Evolutionary conservation across 768 basidiomycete genomes (phyloP).

Genomic region (Pleurotus salmoneostramineus): DNA sequence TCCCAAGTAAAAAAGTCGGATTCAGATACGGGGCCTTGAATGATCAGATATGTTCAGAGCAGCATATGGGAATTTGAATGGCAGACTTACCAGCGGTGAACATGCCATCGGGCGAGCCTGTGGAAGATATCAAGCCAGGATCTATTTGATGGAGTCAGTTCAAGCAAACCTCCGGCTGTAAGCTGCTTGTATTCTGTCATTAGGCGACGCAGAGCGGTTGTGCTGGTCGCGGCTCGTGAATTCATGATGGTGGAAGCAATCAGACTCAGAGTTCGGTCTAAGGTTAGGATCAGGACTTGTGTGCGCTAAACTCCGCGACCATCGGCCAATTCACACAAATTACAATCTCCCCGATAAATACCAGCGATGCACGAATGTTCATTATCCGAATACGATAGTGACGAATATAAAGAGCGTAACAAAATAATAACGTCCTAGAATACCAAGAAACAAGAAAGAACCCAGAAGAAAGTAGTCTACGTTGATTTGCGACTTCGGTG

Average conservation of each 20-base stretch:
- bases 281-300: background rate
- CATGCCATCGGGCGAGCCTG: slow-evolving; percentile 91
- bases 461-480: slow-evolving; percentile 7
- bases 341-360: slow-evolving; percentile 5
- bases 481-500: slow-evolving; percentile 29
- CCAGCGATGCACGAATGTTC: background rate
- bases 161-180: slow-evolving; percentile 60
- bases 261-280: background rate
- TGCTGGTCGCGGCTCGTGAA: slow-evolving; percentile 46
- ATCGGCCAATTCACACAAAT: background rate
- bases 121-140: slow-evolving; percentile 4
- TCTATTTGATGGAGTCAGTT: background rate
- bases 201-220: slow-evolving; percentile 78
- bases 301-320: slow-evolving; percentile 4
- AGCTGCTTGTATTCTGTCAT: slow-evolving; percentile 94
- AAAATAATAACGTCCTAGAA: slow-evolving; percentile 2
- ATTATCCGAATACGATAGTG: slow-evolving; percentile 1
- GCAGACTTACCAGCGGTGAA: slow-evolving; percentile 75
- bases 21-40: slow-evolving; percentile 80
- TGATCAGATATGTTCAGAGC: slow-evolving; percentile 7
- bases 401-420: background rate
- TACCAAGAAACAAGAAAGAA: background rate
- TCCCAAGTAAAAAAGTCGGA: slow-evolving; percentile 97
- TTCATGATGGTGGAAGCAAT: slow-evolving; percentile 33
- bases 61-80: background rate